A percentile compares a stretch with the other conserved stretches of the same genome.
Conservation (phyloP, 2,329 filamentous ascomycete genomes). For the Epichloe scottii region DNA sequence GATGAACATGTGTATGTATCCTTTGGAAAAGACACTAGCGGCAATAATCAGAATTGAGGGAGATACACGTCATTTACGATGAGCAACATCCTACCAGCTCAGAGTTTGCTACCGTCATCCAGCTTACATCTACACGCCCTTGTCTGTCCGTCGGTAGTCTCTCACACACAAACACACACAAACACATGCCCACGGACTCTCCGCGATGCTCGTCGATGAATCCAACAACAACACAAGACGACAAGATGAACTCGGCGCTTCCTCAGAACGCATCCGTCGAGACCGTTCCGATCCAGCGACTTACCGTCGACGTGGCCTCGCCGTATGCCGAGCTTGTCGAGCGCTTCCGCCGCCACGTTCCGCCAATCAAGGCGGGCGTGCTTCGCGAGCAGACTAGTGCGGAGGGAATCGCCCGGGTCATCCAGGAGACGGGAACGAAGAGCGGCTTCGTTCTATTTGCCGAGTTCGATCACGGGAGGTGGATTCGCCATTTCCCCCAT, state of each 20-base stretch:
- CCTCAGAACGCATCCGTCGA: neutral
- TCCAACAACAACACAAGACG: too few species aligned
- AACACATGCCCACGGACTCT: too few species aligned
- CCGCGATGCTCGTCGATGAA: too few species aligned
- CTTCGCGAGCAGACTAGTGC: neutral
- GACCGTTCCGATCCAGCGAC: neutral
- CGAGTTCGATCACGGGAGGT: conserved; percentile 3
- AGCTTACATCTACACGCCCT: neutral
- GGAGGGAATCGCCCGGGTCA: neutral
- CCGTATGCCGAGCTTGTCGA: conserved; percentile 1
- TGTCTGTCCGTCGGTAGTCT: neutral
- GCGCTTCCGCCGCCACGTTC: neutral
- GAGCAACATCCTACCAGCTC: too few species aligned
- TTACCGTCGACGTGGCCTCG: neutral
- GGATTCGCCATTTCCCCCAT: conserved; percentile 1
- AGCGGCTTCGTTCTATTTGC: conserved; percentile 3
- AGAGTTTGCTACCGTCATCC: neutral
- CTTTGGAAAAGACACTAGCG: too few species aligned
- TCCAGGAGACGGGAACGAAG: neutral
- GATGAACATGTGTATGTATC: too few species aligned
- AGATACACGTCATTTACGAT: neutral
- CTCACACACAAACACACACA: neutral
- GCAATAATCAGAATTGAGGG: too few species aligned
- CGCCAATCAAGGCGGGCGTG: neutral
- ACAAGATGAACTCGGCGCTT: neutral